phyloP scores from a whole-genome alignment of 1,284 basidiomycete genomes.

The Fistulina hepatica region DNA sequence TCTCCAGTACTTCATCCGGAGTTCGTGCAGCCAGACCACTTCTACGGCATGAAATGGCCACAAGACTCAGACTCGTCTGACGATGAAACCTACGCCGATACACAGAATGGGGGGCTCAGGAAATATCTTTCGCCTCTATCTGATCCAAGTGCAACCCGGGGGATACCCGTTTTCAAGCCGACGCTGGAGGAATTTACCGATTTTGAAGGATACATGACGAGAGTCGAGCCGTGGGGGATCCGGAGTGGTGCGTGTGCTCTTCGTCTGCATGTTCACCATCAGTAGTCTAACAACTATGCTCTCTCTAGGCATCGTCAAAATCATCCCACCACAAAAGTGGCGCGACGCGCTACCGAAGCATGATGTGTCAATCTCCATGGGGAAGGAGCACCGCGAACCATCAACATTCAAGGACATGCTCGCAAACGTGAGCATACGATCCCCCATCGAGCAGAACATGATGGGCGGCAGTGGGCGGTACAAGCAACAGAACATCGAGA shows the following conservation, averaged over 20 bases:
- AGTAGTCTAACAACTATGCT: too few relatives aligned
- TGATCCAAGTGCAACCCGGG: constrained; percentile 75
- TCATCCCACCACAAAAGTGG: constrained; percentile 92
- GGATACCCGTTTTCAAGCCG: constrained; percentile 91
- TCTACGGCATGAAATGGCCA: too few relatives aligned
- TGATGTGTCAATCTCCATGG: constrained; percentile 4
- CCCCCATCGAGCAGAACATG: constrained; percentile 90
- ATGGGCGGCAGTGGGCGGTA: constrained; percentile 78
- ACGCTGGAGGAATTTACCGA: constrained; percentile 81
- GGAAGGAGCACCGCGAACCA: constrained; percentile 55
- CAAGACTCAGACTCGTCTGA: too few relatives aligned
- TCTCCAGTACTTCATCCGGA: too few relatives aligned
- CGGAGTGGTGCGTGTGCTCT: too few relatives aligned
- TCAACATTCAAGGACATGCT: constrained; percentile 62
- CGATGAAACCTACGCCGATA: too few relatives aligned
- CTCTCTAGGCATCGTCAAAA: constrained; percentile 93
- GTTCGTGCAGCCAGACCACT: too few relatives aligned
- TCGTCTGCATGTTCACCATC: too few relatives aligned
- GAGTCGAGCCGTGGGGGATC: constrained; percentile 79
- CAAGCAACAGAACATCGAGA: constrained; percentile 86
- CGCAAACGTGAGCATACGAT: constrained; percentile 64
- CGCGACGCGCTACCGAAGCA: constrained; percentile 27
- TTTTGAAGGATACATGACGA: constrained; percentile 82
- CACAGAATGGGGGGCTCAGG: too few relatives aligned
- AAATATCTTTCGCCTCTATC: too few relatives aligned